Percentiles rank a stretch among this genome's conserved stretches.
phyloP scores from a whole-genome alignment of 1,284 basidiomycete genomes.

The Termitomyces sp. region DNA sequence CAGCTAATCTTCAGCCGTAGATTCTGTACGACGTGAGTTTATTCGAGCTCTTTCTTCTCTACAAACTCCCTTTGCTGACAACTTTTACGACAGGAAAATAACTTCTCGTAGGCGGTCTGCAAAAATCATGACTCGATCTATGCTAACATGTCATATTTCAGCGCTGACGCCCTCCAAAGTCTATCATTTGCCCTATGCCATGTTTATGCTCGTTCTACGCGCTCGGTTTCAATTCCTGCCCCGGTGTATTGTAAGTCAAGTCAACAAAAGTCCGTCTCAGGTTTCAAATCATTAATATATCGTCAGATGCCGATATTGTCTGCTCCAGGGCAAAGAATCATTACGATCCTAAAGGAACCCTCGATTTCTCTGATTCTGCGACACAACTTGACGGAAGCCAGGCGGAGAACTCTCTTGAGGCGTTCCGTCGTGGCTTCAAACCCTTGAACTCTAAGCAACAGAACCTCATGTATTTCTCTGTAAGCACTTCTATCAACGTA shows the following conservation, averaged over 20 bases:
- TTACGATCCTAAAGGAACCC: slow-evolving; percentile 56
- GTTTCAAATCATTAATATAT: slow-evolving; percentile 4
- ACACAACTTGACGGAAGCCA: slow-evolving; percentile 37
- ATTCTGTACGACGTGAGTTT: slow-evolving; percentile 35
- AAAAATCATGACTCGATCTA: neutral
- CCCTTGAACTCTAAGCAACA: slow-evolving; percentile 47
- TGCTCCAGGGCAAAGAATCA: slow-evolving; percentile 77
- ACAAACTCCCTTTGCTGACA: slow-evolving; percentile 5
- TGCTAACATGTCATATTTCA: slow-evolving; percentile 22
- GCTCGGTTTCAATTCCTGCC: slow-evolving; percentile 80
- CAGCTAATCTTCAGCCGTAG: slow-evolving; percentile 15
- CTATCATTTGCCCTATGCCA: slow-evolving; percentile 76
- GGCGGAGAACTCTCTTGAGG: slow-evolving; percentile 41
- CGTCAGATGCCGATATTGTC: slow-evolving; percentile 76
- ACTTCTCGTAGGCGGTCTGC: slow-evolving; percentile 24
- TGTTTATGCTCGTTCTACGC: slow-evolving; percentile 76
- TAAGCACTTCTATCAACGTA: neutral
- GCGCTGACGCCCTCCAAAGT: slow-evolving; percentile 62
- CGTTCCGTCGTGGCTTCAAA: slow-evolving; percentile 51
- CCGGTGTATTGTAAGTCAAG: slow-evolving; percentile 71
- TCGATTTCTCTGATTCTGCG: slow-evolving; percentile 51
- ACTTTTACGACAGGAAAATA: slow-evolving; percentile 23
- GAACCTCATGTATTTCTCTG: slow-evolving; percentile 52
- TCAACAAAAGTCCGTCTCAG: neutral
- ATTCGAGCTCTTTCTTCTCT: neutral